Evolutionary conservation across 768 basidiomycete species (phyloP).

Genomic region (Amanita inopinata): DNA sequence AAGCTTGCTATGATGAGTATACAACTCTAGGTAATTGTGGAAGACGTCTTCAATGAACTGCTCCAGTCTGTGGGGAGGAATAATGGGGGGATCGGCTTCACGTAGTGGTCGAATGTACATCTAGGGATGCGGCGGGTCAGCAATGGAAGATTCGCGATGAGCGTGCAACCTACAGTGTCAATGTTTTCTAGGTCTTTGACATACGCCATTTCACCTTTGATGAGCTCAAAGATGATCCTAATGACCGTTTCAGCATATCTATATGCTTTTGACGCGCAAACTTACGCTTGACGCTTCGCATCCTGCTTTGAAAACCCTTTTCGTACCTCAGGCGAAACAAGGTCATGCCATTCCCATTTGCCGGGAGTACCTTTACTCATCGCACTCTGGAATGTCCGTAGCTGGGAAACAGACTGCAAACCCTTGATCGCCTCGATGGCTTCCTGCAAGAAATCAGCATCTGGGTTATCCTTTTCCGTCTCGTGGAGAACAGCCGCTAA

Average conservation of each 20-base stretch:
- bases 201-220: conserved; percentile 94
- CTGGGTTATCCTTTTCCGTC: conserved; percentile 73
- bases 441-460: conserved; percentile 70
- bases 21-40: conserved; percentile 75
- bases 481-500: conserved; percentile 82
- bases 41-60: conserved; percentile 83
- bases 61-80: conserved; percentile 59
- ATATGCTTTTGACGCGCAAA: not conserved
- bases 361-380: conserved; percentile 74
- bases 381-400: conserved; percentile 83
- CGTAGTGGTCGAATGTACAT: conserved; percentile 79
- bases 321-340: conserved; percentile 59
- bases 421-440: conserved; percentile 78
- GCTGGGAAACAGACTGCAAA: conserved; percentile 69
- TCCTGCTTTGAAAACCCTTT: conserved; percentile 61
- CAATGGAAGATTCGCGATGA: not conserved
- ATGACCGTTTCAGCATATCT: conserved; percentile 1
- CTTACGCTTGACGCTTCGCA: conserved; percentile 72
- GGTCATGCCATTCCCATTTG: conserved; percentile 86
- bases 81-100: conserved; percentile 67
- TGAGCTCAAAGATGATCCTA: conserved; percentile 89
- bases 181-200: conserved; percentile 91
- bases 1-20: conserved; percentile 64
- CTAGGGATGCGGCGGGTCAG: conserved; percentile 24
- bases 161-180: conserved; percentile 46